Evolutionary conservation across 1,139 yeast species (phyloP).

Genomic region (Geotrichum bryndzae): DNA sequence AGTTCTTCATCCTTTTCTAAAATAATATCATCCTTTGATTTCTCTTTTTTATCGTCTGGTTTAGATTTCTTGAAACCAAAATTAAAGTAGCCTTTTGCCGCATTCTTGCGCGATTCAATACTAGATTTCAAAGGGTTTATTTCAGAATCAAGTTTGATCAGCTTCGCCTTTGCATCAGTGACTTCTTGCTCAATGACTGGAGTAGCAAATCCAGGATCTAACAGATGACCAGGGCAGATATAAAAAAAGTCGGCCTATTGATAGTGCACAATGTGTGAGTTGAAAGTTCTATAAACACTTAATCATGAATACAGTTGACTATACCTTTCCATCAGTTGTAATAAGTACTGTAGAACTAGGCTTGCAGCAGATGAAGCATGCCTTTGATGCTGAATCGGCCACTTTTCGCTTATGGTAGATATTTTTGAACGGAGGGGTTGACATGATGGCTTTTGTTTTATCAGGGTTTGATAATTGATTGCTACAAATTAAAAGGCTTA

Average conservation of each 20-base stretch:
- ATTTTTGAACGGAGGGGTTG: constrained; percentile 41
- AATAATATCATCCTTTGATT: constrained; percentile 17
- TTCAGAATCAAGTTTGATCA: constrained; percentile 40
- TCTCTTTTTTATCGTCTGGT: constrained; percentile 22
- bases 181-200: constrained; percentile 48
- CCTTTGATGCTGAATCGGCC: constrained; percentile 47
- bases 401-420: constrained; percentile 52
- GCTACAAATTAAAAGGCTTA: not conserved
- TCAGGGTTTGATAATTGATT: constrained; percentile 10
- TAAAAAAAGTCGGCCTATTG: constrained; percentile 57
- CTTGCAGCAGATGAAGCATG: constrained; percentile 64
- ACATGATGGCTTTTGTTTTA: not conserved
- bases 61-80: constrained; percentile 18
- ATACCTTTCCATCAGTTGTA: constrained; percentile 38
- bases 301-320: not conserved
- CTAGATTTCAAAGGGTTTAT: constrained; percentile 35
- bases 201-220: constrained; percentile 56
- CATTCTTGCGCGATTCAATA: constrained; percentile 13
- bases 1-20: constrained; percentile 20
- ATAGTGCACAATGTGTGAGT: not conserved
- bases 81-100: constrained; percentile 12
- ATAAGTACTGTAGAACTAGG: constrained; percentile 59
- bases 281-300: not conserved
- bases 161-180: constrained; percentile 39
- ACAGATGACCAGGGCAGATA: constrained; percentile 58